Percentiles rank a stretch among this genome's conserved stretches.
These are phyloP conservation scores for Daedaleopsis nitida DNA, from an alignment of 768 basidiomycete genomes.

Conservation along the genomic window DNA sequence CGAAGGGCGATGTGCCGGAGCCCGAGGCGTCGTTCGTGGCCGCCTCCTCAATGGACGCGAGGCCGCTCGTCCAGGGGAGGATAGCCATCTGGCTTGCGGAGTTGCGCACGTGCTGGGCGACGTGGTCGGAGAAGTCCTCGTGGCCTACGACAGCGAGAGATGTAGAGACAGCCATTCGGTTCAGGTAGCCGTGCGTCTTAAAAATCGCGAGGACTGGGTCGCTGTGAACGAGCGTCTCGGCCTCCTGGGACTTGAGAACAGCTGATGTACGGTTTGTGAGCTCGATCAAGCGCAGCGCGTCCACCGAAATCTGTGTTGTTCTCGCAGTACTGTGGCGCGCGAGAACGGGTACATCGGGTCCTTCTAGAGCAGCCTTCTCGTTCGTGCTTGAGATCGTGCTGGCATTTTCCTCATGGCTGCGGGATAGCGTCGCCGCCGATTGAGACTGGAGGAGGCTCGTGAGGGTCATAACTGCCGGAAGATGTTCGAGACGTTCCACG, in stretches of 20 bases:
- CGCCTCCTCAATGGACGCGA: constrained; percentile 5
- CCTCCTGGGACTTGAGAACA: constrained; percentile 78
- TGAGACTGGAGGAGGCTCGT: constrained; percentile 65
- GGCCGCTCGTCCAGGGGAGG: constrained; percentile 70
- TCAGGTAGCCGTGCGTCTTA: constrained; percentile 76
- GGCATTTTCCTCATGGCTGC: neutral
- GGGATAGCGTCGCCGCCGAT: neutral
- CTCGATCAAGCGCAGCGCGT: constrained; percentile 88
- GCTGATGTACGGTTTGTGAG: constrained; percentile 87
- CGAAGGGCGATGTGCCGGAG: constrained; percentile 64
- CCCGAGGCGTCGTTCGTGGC: neutral
- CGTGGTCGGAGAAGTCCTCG: constrained; percentile 69
- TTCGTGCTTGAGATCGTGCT: constrained; percentile 22
- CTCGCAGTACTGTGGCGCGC: neutral
- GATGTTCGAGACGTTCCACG: constrained; percentile 79
- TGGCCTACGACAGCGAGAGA: constrained; percentile 76
- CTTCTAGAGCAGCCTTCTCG: constrained; percentile 31
- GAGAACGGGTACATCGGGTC: neutral
- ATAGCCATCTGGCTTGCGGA: constrained; percentile 73
- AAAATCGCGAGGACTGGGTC: constrained; percentile 77
- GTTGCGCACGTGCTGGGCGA: constrained; percentile 60
- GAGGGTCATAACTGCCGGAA: constrained; percentile 82
- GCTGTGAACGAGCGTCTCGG: constrained; percentile 65
- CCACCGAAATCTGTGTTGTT: constrained; percentile 45
- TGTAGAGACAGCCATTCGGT: constrained; percentile 64